Evolutionary conservation across 2,329 filamentous ascomycete genomes (phyloP).

Genomic region (Fusarium odoratissimum): DNA sequence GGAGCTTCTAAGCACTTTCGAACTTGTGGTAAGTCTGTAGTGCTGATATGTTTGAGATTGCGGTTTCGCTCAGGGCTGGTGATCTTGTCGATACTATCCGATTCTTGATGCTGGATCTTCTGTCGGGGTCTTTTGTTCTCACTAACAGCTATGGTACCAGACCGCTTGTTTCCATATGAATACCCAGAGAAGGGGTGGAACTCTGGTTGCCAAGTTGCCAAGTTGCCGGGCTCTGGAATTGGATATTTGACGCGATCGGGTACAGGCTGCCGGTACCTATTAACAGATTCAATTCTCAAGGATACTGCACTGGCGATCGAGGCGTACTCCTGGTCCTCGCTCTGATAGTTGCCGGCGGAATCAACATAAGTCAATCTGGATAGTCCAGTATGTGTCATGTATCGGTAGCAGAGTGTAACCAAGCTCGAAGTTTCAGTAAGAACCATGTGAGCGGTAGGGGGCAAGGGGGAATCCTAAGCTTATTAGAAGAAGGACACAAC

Average conservation of each 20-base stretch:
- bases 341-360: background rate
- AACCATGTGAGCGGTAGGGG: conserved; percentile 39
- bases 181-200: conserved; percentile 35
- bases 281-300: conserved; percentile 30
- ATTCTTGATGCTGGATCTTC: background rate
- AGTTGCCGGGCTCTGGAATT: background rate
- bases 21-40: background rate
- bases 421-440: conserved; percentile 24
- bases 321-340: conserved; percentile 24
- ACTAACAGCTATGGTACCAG: background rate
- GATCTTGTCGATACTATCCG: background rate
- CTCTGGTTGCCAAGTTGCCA: background rate
- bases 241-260: conserved; percentile 25
- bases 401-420: conserved; percentile 38
- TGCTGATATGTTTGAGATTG: background rate
- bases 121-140: background rate
- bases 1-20: background rate
- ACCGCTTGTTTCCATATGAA: conserved; percentile 29
- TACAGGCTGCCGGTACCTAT: conserved; percentile 6
- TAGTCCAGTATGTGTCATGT: conserved; percentile 45
- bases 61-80: background rate
- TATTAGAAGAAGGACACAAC: conserved; percentile 16
- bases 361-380: conserved; percentile 43
- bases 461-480: conserved; percentile 18
- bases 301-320: conserved; percentile 33